Evolutionary conservation across 768 basidiomycete species (phyloP), one percentile per base, ranked within the genome.

Genomic region (Pulveroboletus sp.): DNA sequence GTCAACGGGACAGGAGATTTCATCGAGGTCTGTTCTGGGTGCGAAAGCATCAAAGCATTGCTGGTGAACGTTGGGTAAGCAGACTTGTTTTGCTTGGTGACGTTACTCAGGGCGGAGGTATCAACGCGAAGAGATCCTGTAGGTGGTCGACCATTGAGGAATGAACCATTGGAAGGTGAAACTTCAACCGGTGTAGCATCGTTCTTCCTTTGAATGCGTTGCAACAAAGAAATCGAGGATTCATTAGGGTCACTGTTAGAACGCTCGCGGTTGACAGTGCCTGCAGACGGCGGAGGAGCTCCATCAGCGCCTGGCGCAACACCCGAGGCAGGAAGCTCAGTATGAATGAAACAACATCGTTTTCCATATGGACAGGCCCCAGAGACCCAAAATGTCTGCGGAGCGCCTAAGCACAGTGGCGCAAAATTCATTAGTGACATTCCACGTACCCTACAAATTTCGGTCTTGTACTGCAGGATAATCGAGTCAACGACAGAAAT

Each of bases 341-440:
- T 93, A 62, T 93, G 91, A 60, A 93, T 93, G 77, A 93, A 93
- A 72, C 91, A 93, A 68, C 91, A 93, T 49, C 91, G 73, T 68
- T 92, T 92, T 45, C 92, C 91, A 57, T 93, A 93, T 0, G 91
- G 91, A 63, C 91, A 93, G 16, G 91, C 90, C 23, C 91, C 91
- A 40, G 90, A 92, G 12, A 93, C 86, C 89, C 91, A 93, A 75
- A 93, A 93, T 8, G 91, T 93, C 85, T 91, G 59, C 10, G 32
- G 22, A 50, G 23, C 6, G 29, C 61, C 40, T 56, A 50, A 56
- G 50, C 30, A 56, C 46, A 30, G 20, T 6, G 20, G 6, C 5
- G 23, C 30, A 26, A 44, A 43, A 27, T 23, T 14, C 8, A 34
- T 36, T 8, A 7, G 40, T 16, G 7, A 37, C n/a, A n/a, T 32